A percentile compares a stretch with the other conserved stretches of the same genome.
phyloP scores from a whole-genome alignment of 805 yeast species.

The Pichia manshurica region DNA sequence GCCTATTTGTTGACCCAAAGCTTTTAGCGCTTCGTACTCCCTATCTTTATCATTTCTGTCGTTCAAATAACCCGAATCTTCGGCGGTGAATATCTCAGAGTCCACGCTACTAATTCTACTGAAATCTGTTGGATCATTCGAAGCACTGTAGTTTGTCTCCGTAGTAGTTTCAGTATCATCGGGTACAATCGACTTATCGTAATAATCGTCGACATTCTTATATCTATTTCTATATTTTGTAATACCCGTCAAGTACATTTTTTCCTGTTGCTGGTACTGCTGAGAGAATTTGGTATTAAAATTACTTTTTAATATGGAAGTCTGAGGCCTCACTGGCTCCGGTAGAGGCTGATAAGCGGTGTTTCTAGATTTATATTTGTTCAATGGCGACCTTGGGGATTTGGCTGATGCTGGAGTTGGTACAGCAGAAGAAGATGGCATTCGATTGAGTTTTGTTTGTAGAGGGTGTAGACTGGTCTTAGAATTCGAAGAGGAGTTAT shows the following conservation, averaged over 20 bases:
- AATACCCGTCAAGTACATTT: conserved; percentile 44
- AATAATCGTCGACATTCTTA: conserved; percentile 43
- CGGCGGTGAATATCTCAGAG: conserved; percentile 11
- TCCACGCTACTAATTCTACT: conserved; percentile 3
- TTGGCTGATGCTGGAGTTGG: neutral
- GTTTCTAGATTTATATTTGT: conserved; percentile 5
- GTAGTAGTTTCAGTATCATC: conserved; percentile 31
- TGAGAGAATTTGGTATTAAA: conserved; percentile 30
- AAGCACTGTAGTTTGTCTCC: conserved; percentile 20
- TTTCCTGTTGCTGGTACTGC: conserved; percentile 49
- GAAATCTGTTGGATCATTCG: conserved; percentile 22
- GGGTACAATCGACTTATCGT: conserved; percentile 41
- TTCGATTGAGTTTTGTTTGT: conserved; percentile 7
- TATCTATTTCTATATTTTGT: conserved; percentile 29
- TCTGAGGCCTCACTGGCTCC: conserved; percentile 23
- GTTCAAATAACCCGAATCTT: conserved; percentile 8
- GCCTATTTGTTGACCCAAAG: conserved; percentile 31
- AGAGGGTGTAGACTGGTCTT: conserved; percentile 2
- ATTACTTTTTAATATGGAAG: conserved; percentile 28
- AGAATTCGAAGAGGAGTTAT: neutral
- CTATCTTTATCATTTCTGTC: conserved; percentile 17
- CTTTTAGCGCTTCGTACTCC: conserved; percentile 28
- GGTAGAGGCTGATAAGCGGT: conserved; percentile 6
- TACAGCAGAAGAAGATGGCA: conserved; percentile 1
- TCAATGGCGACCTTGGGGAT: conserved; percentile 10